Base-by-base conservation (phyloP, 1,284 basidiomycete genomes). In the Leccinum griseonigrum region DNA sequence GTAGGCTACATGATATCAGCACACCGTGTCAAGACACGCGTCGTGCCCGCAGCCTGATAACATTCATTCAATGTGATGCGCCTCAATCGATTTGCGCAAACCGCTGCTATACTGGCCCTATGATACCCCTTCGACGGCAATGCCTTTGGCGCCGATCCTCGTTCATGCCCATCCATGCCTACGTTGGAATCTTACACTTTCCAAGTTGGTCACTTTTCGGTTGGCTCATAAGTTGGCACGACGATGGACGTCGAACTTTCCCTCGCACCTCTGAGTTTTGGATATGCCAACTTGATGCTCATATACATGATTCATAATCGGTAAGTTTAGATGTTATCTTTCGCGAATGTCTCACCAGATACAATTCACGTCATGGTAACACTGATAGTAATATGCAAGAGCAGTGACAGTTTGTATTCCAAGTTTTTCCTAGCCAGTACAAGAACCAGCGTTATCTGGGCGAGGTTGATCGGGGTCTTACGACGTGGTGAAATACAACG, bases 171-270 rank as follows among this genome's bases (percentile, higher is more conserved):
- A n/a, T n/a, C 16, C 16, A n/a, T n/a, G n/a, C n/a, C 13, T 40
- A n/a, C 38, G 31, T 53, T 53, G 6, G 43, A 54, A 67, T 62
- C 32, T 59, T 32, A 16, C 14, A 9, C n/a, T 36, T 38, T 55
- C 34, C 11, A 38, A 38, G 36, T 40, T 53, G 46, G 40, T 38
- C 26, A 14, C 3, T 59, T 51, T 61, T 57, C 29, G 34, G 14
- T 36, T 36, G 0, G 32, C 60, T 58, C 36, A 36, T 14, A 36
- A 22, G 22, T 36, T 40, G 38, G 38, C 38, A n/a, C 38, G 38
- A 40, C 38, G 9, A 40, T 16, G 14, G 38, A 9, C 16, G 38
- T 40, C 4, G 16, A n/a, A 16, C n/a, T 16, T 38, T 14, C 29
- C 29, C 14, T 38, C 36, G 53, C 52, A 58, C 65, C 29, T 31